Base-by-base conservation (phyloP, 75 land plant species). In the Pinus tabuliformis region DNA sequence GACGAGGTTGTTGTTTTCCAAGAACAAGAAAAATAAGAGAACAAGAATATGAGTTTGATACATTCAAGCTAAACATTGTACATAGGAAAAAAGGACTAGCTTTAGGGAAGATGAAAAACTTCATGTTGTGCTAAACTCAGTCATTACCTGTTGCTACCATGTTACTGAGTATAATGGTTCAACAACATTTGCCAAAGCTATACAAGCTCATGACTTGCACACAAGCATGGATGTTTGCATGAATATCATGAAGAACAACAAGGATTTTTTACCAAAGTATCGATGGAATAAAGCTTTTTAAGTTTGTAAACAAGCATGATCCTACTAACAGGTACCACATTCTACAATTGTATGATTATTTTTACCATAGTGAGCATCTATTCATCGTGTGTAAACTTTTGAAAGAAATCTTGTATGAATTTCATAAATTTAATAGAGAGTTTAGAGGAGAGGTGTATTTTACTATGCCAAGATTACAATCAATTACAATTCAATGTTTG, bases 211-310 rank as follows among this genome's bases (percentile, higher is more conserved):
- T 86, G 99, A 97, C 73, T 77, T 97, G 73, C 92, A 91, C 42
- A 92, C 99, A 26, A 98, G 98, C 77, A 95, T 97, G 91, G 99
- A 97, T 87, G 99, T 97, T 14, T 97, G 99, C 80, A 87, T 97
- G 89, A 97, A 97, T 80, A 95, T 97, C 26, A 97, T 97, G 72
- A 97, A 97, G 82, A 97, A 97, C 81, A 97, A 97, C 85, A 97
- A 97, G 64, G 99, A 97, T 74, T 97, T 97, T 70, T 97, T 97
- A 95, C 82, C 99, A 97, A 82, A 97, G 99, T 66, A 93, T 97
- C 77, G 99, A 97, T 83, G 99, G 95, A 78, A 95, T 97, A 68
- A 97, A 97, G 88, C 96, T 97, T 76, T 92, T 97, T 57, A 97
- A 97, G 85, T 95, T 74, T 88, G 87, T 97, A 68, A 97, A 97